Evolutionary conservation across 345 rosid species (phyloP), one percentile per base, ranked within the genome.

Genomic region (Limnanthes douglasii): DNA sequence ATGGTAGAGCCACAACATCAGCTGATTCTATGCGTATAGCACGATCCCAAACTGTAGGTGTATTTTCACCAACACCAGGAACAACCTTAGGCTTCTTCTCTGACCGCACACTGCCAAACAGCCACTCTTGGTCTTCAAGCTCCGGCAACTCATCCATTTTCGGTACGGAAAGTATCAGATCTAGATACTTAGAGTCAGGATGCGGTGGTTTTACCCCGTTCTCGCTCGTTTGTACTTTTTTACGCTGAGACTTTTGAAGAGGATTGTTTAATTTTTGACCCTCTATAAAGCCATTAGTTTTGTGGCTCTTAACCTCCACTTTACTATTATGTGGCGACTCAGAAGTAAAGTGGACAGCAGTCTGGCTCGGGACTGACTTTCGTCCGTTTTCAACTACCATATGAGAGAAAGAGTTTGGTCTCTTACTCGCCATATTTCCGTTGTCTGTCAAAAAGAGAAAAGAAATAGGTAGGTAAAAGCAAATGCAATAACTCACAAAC

Each of bases 1-100:
- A 84, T 3, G 92, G 95, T 39, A 78, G 69, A 36, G 92, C 92
- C 26, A 46, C 41, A 18, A 64, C 16, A 43, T 84, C 84, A 30
- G 72, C 81, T 18, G 69, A 64, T 48, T 66, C 84, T 53, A 84
- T 51, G 53, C 34, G 65, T 43, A 64, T 33, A 51, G 75, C 67
- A 34, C 70, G 62, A 42, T 79, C 66, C 95, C 95, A 84, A 3
- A 84, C 81, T 45, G 45, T 59, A 10, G 29, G 57, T 20, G 47
- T 32, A 50, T 47, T 51, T 3, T 57, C 60, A 18, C 41, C 40
- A 63, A 31, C 54, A 13, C 28, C n/a, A 28, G 37, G 44, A 19
- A 46, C 64, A 39, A 43, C 18, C 51, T 46, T 45, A 11, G 55
- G 50, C 39, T 38, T 84, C 51, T 56, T 62, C 28, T 17, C 17